Evolutionary conservation across 2,329 filamentous ascomycete species (phyloP).

Genomic region (Fusarium sp.): DNA sequence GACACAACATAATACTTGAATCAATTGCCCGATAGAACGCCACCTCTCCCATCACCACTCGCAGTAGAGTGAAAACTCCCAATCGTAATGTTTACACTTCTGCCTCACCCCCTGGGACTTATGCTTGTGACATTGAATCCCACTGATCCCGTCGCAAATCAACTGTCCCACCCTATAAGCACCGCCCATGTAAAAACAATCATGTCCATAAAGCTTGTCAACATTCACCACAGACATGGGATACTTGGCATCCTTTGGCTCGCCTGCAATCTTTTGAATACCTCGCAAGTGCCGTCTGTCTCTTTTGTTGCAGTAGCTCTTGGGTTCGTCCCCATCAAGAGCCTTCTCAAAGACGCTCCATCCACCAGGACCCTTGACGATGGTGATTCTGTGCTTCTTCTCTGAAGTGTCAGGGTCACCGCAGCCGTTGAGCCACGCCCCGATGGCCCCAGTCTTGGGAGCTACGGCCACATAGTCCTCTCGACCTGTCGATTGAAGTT

Average conservation of each 20-base stretch:
- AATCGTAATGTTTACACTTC: too few species aligned
- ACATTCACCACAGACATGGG: neutral
- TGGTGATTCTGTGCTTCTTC: neutral
- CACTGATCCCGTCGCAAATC: neutral
- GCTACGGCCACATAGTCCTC: conserved; percentile 25
- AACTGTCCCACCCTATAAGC: neutral
- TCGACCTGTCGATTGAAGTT: neutral
- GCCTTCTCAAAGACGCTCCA: neutral
- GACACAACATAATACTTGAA: too few species aligned
- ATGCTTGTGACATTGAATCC: neutral
- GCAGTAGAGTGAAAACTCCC: too few species aligned
- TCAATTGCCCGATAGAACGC: too few species aligned
- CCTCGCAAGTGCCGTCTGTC: neutral
- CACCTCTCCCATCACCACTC: too few species aligned
- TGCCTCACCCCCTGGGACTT: too few species aligned
- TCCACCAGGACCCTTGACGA: neutral
- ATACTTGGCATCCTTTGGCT: neutral
- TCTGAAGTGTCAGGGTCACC: conserved; percentile 41
- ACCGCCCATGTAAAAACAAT: neutral
- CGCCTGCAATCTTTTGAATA: neutral
- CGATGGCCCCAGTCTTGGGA: conserved; percentile 14
- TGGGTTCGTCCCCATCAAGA: neutral
- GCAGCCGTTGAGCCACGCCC: conserved; percentile 24
- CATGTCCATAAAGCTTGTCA: neutral
- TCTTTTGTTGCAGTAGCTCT: neutral